Base-by-base conservation (phyloP, 148 eudicot species). In the Amaranthus cruentus region DNA sequence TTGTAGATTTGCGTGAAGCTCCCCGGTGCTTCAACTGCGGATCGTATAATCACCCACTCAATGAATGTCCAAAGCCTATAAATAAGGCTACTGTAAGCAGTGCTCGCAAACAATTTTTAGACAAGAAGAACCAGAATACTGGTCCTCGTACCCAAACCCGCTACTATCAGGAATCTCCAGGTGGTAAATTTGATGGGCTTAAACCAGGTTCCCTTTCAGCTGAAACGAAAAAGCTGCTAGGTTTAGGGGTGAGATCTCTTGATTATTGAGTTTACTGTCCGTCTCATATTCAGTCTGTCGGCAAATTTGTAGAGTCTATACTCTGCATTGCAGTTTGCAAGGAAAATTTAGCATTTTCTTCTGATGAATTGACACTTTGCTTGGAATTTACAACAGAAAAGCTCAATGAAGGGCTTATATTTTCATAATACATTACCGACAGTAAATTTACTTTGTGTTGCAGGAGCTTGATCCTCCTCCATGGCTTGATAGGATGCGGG, bases 381-480 rank as follows among this genome's bases (percentile, higher is more conserved):
- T 28, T 28, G 38, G 38, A 2, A 28, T 28, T 28, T 28, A 28
- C 38, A 28, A 28, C 2, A 2, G 38, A 7, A 74, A 47, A 21
- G 55, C 2, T 46, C 51, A 14, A 9, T 13, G 4, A 4, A 3
- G 38, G 42, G 38, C 51, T 11, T n/a, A 8, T 21, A 9, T 65
- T 53, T 58, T 52, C 7, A 52, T 7, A 6, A 6, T 55, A 66
- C 56, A 10, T 12, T 7, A 4, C 55, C 10, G 4, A 42, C n/a
- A 62, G n/a, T 50, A 7, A 67, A 66, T 49, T 7, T 54, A 5
- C 4, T 60, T 3, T 57, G 47, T 62, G 14, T 80, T 15, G 43
- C 86, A 89, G 88, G 93, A 85, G 78, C 79, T 82, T 71, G 87
- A 85, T 73, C 93, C 88, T 64, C 88, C 88, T 76, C 90, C 88